Conservation (phyloP, 108 stramenopile species). For the Aurantiochytrium sp. region DNA sequence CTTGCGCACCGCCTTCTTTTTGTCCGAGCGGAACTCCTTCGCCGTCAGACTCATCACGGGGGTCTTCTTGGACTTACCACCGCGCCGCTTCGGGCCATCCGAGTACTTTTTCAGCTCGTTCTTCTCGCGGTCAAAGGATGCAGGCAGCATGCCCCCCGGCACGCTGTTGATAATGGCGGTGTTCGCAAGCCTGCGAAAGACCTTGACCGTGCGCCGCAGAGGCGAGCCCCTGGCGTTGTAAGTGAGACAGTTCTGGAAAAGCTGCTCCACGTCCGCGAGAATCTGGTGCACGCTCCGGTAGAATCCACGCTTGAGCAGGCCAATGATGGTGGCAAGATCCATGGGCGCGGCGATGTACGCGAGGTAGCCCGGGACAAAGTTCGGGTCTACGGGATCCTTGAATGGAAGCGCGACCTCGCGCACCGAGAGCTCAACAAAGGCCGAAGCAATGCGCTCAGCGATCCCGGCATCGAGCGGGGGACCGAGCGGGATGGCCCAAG, state of each 20-base stretch:
- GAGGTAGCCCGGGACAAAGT: neutral
- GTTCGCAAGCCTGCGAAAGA: neutral
- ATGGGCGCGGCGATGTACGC: neutral
- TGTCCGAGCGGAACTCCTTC: neutral
- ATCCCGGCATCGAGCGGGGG: neutral
- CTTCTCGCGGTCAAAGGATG: neutral
- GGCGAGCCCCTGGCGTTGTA: neutral
- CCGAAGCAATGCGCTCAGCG: neutral
- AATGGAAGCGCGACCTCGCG: neutral
- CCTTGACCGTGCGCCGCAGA: neutral
- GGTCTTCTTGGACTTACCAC: neutral
- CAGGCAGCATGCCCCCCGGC: neutral
- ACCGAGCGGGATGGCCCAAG: neutral
- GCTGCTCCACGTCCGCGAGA: neutral
- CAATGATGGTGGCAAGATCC: neutral
- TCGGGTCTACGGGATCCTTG: neutral
- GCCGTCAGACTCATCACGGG: neutral
- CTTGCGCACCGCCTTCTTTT: neutral
- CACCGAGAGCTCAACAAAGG: neutral
- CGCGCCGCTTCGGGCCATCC: neutral
- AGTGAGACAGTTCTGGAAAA: neutral
- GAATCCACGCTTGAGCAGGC: neutral
- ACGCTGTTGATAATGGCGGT: neutral
- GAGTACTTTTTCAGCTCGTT: neutral
- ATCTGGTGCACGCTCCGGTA: slow-evolving; percentile 6